Percentiles rank a stretch among this genome's conserved stretches.
These are phyloP conservation scores for Cryphonectria japonica DNA, from an alignment of 2,329 filamentous ascomycete genomes.

Conservation along the genomic window DNA sequence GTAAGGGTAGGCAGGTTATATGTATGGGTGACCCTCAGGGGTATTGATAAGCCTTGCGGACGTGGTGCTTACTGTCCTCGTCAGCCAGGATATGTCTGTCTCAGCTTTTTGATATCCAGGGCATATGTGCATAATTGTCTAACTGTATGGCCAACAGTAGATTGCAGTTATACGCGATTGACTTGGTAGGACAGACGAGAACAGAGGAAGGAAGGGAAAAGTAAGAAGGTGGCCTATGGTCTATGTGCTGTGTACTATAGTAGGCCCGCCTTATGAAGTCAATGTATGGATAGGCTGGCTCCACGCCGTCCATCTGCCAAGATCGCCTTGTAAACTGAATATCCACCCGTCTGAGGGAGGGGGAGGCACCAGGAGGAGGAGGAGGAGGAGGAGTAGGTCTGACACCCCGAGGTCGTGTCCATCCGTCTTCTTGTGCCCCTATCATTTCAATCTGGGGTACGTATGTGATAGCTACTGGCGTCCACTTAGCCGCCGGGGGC, in stretches of 20 bases:
- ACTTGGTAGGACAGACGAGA: not conserved
- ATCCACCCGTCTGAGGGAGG: not conserved
- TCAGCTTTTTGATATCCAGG: not conserved
- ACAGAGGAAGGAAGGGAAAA: not conserved
- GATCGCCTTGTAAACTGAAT: not conserved
- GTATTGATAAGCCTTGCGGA: constrained; percentile 7
- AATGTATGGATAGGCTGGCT: not conserved
- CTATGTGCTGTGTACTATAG: not conserved
- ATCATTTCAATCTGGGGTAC: not conserved
- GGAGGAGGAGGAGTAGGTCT: not conserved
- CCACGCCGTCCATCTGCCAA: not conserved
- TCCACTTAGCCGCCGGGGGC: not conserved
- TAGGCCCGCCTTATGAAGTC: not conserved
- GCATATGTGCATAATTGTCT: not conserved
- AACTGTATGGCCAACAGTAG: not conserved
- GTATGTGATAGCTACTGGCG: not conserved
- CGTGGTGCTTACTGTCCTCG: constrained; percentile 1
- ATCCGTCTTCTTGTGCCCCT: not conserved
- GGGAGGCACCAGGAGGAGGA: not conserved
- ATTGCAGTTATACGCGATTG: not conserved
- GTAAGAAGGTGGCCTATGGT: not conserved
- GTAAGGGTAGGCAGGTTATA: not conserved
- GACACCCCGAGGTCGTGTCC: not conserved
- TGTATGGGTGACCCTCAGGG: not conserved
- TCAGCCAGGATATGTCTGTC: constrained; percentile 1